Evolutionary conservation across 2,329 filamentous ascomycete genomes (phyloP).

Genomic region (Trichoderma atrobrunneum): DNA sequence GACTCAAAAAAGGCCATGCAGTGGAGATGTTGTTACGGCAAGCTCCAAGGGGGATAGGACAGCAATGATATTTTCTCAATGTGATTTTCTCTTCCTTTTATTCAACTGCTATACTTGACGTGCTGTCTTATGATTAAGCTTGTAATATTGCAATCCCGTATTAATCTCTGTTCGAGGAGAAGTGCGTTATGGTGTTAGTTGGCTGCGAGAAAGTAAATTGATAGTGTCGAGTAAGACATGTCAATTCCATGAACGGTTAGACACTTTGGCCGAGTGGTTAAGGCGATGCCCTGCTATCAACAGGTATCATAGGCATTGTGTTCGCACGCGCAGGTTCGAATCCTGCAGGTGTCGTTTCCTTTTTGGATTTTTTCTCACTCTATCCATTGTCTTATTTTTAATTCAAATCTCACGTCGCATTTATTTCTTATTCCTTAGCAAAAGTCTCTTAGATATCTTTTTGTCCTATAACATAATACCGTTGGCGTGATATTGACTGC

Average conservation of each 20-base stretch:
- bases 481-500: not conserved
- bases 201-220: not conserved
- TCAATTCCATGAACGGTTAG: slow-evolving; percentile 3
- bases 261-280: slow-evolving; percentile 23
- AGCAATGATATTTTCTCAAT: not conserved
- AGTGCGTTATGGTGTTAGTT: not conserved
- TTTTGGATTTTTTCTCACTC: slow-evolving; percentile 6
- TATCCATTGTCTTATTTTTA: too few relatives aligned
- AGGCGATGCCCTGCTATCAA: slow-evolving; percentile 22
- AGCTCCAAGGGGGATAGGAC: not conserved
- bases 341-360: slow-evolving; percentile 21
- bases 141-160: not conserved
- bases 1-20: slow-evolving; percentile 16
- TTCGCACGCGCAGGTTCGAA: slow-evolving; percentile 23
- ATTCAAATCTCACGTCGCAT: not conserved
- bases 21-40: slow-evolving; percentile 1
- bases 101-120: too few relatives aligned
- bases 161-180: not conserved
- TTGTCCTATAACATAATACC: not conserved
- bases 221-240: not conserved
- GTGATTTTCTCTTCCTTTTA: not conserved
- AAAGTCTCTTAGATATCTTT: not conserved
- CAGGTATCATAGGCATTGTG: slow-evolving; percentile 20
- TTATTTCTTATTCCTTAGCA: too few relatives aligned
- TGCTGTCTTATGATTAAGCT: not conserved